Evolutionary conservation across 192 early-diverging fungal species (phyloP).

Genomic region (Linnemannia exigua): DNA sequence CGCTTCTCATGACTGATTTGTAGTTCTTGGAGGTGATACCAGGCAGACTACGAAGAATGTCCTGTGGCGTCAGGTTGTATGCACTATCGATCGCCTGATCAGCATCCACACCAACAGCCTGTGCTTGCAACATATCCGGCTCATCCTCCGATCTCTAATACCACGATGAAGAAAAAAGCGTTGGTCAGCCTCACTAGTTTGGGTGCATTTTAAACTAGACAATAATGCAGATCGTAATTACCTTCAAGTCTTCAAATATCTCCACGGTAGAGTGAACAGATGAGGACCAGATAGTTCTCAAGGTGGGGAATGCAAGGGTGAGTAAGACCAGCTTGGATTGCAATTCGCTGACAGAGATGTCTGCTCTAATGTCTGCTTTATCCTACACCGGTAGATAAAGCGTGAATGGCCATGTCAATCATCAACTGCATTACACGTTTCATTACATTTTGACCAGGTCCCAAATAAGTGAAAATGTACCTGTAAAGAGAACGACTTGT

Average conservation of each 20-base stretch:
- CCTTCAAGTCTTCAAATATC: constrained; percentile 94
- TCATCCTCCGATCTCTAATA: constrained; percentile 79
- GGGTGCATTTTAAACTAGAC: background rate
- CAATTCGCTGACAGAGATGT: constrained; percentile 73
- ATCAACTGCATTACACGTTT: background rate
- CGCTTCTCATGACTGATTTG: constrained; percentile 77
- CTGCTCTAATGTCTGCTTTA: constrained; percentile 60
- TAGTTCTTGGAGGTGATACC: constrained; percentile 90
- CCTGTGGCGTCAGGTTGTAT: constrained; percentile 79
- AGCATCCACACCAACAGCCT: constrained; percentile 77
- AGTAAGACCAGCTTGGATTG: constrained; percentile 84
- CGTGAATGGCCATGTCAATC: constrained; percentile 25
- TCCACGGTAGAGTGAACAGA: constrained; percentile 88
- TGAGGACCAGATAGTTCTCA: constrained; percentile 90
- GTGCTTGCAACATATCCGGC: constrained; percentile 78
- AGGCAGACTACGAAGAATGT: constrained; percentile 87
- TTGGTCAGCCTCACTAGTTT: background rate
- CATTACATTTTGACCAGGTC: background rate
- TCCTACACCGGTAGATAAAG: constrained; percentile 36
- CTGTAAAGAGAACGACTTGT: constrained; percentile 84
- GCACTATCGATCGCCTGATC: constrained; percentile 73
- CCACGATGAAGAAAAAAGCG: constrained; percentile 6
- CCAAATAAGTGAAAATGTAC: constrained; percentile 51
- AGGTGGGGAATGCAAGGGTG: constrained; percentile 84
- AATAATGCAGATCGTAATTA: background rate